These are phyloP conservation scores for Stentor roeselii DNA, from an alignment of 73 alveolate genomes.

Conservation along the genomic window DNA sequence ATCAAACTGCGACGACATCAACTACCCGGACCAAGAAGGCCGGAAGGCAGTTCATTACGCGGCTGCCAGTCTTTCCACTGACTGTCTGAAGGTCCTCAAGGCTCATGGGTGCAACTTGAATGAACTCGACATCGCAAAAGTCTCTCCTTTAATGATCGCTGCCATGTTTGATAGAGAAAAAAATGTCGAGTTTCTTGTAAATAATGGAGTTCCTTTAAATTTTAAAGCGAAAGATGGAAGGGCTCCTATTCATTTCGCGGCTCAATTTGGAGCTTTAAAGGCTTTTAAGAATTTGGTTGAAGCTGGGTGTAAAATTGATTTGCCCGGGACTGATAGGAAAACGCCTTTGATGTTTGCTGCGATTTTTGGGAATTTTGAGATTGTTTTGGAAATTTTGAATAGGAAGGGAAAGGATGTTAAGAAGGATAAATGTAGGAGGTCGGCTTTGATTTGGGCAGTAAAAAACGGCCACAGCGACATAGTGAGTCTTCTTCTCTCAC, in stretches of 20 bases:
- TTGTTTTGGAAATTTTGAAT: constrained; percentile 71
- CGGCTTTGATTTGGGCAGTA: constrained; percentile 88
- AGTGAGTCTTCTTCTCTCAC: constrained; percentile 62
- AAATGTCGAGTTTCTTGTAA: not conserved
- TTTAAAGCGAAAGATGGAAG: constrained; percentile 71
- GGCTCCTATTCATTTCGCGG: constrained; percentile 92
- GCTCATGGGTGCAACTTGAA: constrained; percentile 73
- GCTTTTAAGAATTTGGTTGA: constrained; percentile 73
- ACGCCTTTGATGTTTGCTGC: constrained; percentile 93
- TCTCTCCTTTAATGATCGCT: constrained; percentile 68
- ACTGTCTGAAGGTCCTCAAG: constrained; percentile 72
- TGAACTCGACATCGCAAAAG: constrained; percentile 75
- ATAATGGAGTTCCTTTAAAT: constrained; percentile 14
- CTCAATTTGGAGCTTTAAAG: constrained; percentile 77
- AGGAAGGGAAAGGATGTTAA: constrained; percentile 75
- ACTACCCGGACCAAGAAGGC: not conserved
- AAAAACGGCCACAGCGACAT: constrained; percentile 84
- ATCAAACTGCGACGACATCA: constrained; percentile 71
- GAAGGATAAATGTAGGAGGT: constrained; percentile 85
- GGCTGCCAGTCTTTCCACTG: constrained; percentile 88
- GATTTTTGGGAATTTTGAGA: constrained; percentile 79
- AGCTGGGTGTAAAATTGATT: constrained; percentile 67
- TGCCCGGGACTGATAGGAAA: constrained; percentile 69
- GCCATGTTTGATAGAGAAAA: not conserved
- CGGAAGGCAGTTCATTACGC: constrained; percentile 96